Evolutionary conservation across 2,329 filamentous ascomycete species (phyloP), one percentile per base, ranked within the genome.

Genomic region (Paraconiothyrium brasiliense): DNA sequence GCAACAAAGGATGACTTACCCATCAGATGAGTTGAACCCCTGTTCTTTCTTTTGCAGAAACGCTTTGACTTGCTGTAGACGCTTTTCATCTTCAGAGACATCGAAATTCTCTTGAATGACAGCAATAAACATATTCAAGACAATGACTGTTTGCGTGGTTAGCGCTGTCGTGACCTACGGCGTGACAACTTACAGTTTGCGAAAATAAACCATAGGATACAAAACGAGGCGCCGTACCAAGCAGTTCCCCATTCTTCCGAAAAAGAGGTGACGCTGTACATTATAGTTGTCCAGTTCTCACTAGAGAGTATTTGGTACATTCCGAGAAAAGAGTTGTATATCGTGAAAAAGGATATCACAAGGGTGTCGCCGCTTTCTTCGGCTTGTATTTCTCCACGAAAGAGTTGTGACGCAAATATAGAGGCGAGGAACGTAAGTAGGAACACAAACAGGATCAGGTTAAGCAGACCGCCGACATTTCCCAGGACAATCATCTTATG

Each of bases 81-180:
- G 93, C 80, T 99, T 99, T 78, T 98, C 94, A 75, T 99, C 96
- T 77, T 99, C 95, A 3, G 94, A 97, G 30, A 99, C 93, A 80
- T 99, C 95, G 76, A 99, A 99, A 74, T 97, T 99, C 76, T 99
- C 95, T 78, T 99, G 95, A 67, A 99, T 99, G 81, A 99, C 95
- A 84, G 95, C 95, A 92, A 99, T 98, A 84, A 99, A 99, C 95
- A 99, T 99, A 76, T 98, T 99, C 82, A 99, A 82, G 64, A 98
- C 87, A 80, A 99, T 97, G 76, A 98, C 75, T 77, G 32, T 34
- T 47, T 8, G 1, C 27, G 20, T 24, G 16, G 34, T 55, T n/a
- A 55, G 41, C 35, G 13, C 8, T 7, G 11, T 35, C 6, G 10
- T 55, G 10, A 3, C 5, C 14, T 9, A 6, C 39, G 20, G 16